Evolutionary conservation across 1,139 yeast species (phyloP).

Genomic region (Debaryomyces singareniensis): DNA sequence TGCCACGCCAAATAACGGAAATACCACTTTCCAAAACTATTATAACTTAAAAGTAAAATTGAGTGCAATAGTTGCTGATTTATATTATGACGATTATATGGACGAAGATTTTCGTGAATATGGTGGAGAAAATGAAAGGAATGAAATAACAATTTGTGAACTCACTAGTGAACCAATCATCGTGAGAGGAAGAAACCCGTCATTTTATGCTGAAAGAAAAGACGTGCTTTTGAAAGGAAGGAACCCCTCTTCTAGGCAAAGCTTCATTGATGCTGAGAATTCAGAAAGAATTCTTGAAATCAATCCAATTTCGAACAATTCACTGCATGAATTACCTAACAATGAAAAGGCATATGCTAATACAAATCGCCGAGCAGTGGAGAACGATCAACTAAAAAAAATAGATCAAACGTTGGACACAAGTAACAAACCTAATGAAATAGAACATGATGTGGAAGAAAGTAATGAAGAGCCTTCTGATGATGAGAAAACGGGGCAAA

Average conservation of each 20-base stretch:
- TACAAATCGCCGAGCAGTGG: slow-evolving; percentile 4
- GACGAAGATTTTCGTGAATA: slow-evolving; percentile 22
- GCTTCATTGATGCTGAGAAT: slow-evolving; percentile 13
- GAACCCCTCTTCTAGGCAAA: slow-evolving; percentile 13
- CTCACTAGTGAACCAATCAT: slow-evolving; percentile 46
- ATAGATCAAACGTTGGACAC: slow-evolving; percentile 3
- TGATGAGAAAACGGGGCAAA: slow-evolving; percentile 3
- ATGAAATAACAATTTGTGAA: slow-evolving; percentile 30
- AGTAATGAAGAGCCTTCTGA: slow-evolving; percentile 5
- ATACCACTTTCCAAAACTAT: slow-evolving; percentile 50
- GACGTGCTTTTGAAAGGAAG: slow-evolving; percentile 38
- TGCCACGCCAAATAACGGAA: slow-evolving; percentile 63
- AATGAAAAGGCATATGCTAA: slow-evolving; percentile 1
- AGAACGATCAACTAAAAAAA: slow-evolving; percentile 1
- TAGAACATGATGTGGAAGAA: slow-evolving; percentile 1
- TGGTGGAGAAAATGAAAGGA: slow-evolving; percentile 17
- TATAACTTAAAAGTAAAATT: slow-evolving; percentile 44
- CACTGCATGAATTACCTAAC: slow-evolving; percentile 3
- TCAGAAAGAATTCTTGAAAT: slow-evolving; percentile 4
- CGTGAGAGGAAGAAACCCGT: slow-evolving; percentile 62
- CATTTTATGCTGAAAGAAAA: slow-evolving; percentile 52
- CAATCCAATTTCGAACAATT: slow-evolving; percentile 2
- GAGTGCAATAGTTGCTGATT: slow-evolving; percentile 39
- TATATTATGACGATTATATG: slow-evolving; percentile 36
- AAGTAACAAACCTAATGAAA: slow-evolving; percentile 4